Conservation (phyloP, 139 green algal species). For the Parachlorella kessleri region DNA sequence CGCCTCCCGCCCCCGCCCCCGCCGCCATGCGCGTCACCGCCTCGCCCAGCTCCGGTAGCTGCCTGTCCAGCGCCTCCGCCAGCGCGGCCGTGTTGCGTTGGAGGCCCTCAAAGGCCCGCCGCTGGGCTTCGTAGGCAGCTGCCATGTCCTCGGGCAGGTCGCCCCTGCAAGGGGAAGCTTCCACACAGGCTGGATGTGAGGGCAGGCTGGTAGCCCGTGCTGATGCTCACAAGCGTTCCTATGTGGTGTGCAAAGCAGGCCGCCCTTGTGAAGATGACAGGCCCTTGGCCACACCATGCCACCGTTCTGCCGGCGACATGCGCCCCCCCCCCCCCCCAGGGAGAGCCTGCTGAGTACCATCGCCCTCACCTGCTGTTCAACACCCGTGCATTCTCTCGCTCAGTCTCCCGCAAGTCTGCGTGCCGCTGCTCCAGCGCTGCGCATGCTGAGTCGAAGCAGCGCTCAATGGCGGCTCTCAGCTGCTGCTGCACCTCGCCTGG, state of each 20-base stretch:
- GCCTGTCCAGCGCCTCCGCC: conserved; percentile 69
- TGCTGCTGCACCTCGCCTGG: conserved; percentile 20
- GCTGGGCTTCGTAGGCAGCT: conserved; percentile 68
- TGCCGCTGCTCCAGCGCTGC: conserved; percentile 62
- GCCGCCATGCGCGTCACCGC: conserved; percentile 57
- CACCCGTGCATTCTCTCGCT: conserved; percentile 38
- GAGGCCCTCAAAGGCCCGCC: conserved; percentile 70
- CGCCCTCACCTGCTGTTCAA: conserved; percentile 20
- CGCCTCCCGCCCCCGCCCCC: background rate
- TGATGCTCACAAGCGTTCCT: no score
- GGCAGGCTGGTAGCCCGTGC: no score
- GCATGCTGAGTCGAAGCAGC: conserved; percentile 50
- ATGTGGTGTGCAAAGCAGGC: no score
- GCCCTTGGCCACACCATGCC: no score
- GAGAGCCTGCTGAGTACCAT: no score
- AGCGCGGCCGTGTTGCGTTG: conserved; percentile 55
- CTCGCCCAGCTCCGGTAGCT: conserved; percentile 65
- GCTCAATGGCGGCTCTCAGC: conserved; percentile 20
- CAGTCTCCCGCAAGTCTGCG: conserved; percentile 50
- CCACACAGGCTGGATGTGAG: no score
- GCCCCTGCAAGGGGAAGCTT: conserved; percentile 42
- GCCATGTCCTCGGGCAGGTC: conserved; percentile 81
- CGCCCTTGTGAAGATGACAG: no score
- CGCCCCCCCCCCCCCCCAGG: no score
- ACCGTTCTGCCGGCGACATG: no score